Evolutionary conservation across 441 rosid genomes (phyloP), one percentile per base, ranked within the genome.

Genomic region (Lepidium campestre): DNA sequence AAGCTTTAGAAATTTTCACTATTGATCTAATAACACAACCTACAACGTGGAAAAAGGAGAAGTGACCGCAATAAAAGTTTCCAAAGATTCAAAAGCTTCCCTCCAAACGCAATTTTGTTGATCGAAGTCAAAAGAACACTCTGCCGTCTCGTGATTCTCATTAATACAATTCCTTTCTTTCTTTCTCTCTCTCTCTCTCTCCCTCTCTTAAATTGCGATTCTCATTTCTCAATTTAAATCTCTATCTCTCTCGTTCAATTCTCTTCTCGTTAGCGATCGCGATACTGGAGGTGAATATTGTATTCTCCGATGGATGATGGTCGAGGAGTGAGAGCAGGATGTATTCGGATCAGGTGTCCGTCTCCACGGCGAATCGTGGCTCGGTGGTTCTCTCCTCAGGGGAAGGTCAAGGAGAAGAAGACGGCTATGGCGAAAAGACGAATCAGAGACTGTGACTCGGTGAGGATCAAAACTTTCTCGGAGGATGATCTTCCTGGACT

Each of bases 71-170:
- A 52, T 52, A 35, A 65, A 65, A 58, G 44, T 42, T 60, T 25
- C 61, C 56, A 42, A 44, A 31, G 3, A 61, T 68, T 68, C 73
- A 63, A 74, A 74, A 55, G 40, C 35, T 73, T 64, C 78, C 78
- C 75, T 63, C 78, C 78, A 62, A 60, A 59, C 18, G 59, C 46
- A 8, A 17, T 25, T 3, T 17, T 32, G 5, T 4, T 29, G 14
- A 70, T 42, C 10, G 48, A 74, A 68, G 64, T 19, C 70, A 17
- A 63, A 71, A 70, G 11, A 67, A 53, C 63, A 61, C 65, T 49
- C 57, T 47, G 50, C 3, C 25, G 25, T 68, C 74, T 67, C 73
- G 74, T 74, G 70, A 74, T 68, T 57, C 78, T 57, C 78, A 75
- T 69, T 75, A 41, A 63, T 73, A 23, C 10, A 31, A 59, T 68